phyloP scores from a whole-genome alignment of 495 filamentous ascomycete genomes.

The Chaetomium fimeti region DNA sequence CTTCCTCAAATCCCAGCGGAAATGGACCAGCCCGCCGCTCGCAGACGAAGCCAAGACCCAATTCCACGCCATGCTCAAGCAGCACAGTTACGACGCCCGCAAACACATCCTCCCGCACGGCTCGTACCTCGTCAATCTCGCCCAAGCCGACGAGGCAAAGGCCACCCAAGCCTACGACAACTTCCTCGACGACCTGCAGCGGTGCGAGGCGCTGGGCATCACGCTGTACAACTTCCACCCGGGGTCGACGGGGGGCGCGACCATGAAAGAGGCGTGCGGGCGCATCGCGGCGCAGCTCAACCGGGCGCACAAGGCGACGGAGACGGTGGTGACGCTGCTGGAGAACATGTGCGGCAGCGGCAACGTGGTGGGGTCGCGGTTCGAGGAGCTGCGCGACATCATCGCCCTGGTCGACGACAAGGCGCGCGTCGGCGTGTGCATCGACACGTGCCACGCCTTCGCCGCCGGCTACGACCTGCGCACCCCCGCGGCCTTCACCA shows the following conservation, averaged over 20 bases:
- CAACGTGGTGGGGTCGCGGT: conserved; percentile 80
- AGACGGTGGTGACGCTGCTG: conserved; percentile 72
- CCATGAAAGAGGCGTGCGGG: conserved; percentile 65
- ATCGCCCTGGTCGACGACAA: conserved; percentile 78
- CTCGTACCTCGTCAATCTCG: conserved; percentile 94
- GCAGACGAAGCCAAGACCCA: conserved; percentile 61
- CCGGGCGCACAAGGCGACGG: conserved; percentile 71
- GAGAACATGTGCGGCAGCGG: conserved; percentile 94
- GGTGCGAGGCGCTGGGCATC: conserved; percentile 88
- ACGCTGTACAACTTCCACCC: conserved; percentile 96
- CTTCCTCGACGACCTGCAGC: conserved; percentile 84
- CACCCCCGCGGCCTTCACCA: conserved; percentile 66
- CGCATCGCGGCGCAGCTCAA: conserved; percentile 80
- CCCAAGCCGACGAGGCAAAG: conserved; percentile 73
- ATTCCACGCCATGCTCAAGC: conserved; percentile 64
- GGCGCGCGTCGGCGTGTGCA: conserved; percentile 85
- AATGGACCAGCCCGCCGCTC: conserved; percentile 85
- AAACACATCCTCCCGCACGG: conserved; percentile 83
- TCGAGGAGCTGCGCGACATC: conserved; percentile 82
- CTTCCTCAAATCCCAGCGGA: conserved; percentile 92
- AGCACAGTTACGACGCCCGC: conserved; percentile 70
- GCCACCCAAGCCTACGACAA: conserved; percentile 80
- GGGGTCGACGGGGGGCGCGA: conserved; percentile 67
- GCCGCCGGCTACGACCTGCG: conserved; percentile 89
- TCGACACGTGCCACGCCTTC: conserved; percentile 96